Evolutionary conservation across 768 basidiomycete genomes (phyloP).

Genomic region (Boletus barrowsii): DNA sequence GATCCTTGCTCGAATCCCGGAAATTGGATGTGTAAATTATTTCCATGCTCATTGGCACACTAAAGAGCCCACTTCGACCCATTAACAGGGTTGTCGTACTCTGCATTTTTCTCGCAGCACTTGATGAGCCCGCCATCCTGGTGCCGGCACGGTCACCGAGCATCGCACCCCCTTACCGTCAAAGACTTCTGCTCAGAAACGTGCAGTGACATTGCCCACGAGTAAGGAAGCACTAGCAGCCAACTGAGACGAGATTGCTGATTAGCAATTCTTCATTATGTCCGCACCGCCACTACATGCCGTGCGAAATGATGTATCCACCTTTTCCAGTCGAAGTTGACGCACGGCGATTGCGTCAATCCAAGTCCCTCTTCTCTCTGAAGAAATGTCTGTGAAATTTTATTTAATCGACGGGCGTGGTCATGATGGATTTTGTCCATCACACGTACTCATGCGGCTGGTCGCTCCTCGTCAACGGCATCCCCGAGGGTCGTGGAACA

Average conservation of each 20-base stretch:
- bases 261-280: conserved; percentile 27
- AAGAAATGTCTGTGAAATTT: background rate
- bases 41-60: conserved; percentile 6
- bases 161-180: conserved; percentile 17
- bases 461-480: conserved; percentile 10
- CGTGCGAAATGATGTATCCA: conserved; percentile 24
- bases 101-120: conserved; percentile 26
- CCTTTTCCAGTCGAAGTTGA: conserved; percentile 10
- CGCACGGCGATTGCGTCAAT: conserved; percentile 21
- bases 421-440: conserved; percentile 2
- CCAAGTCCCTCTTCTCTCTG: conserved; percentile 10
- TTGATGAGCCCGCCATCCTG: conserved; percentile 1
- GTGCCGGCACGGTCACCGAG: conserved; percentile 12
- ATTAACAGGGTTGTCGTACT: conserved; percentile 12
- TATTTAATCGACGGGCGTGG: background rate
- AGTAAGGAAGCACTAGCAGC: conserved; percentile 21
- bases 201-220: conserved; percentile 25
- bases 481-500: conserved; percentile 17
- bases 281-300: conserved; percentile 28
- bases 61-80: conserved; percentile 1
- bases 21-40: conserved; percentile 23
- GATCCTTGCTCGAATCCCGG: conserved; percentile 21
- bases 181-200: conserved; percentile 16
- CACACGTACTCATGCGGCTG: conserved; percentile 7
- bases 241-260: conserved; percentile 28